These are phyloP conservation scores for Gigaspora rosea DNA, from an alignment of 192 early-diverging fungal genomes.

Conservation along the genomic window DNA sequence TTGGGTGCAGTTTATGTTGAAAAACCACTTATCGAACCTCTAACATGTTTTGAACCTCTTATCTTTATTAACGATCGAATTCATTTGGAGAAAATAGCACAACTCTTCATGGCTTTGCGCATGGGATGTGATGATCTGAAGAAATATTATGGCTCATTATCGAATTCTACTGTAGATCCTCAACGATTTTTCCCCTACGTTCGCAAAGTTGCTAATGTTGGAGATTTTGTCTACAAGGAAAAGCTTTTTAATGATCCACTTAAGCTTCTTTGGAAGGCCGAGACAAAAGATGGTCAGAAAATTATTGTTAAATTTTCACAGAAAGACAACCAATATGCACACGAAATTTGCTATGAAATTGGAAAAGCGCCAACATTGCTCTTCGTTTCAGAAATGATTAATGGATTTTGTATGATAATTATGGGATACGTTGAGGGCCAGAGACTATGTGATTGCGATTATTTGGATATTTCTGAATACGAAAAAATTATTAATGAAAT, in stretches of 20 bases:
- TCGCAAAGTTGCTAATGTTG: neutral
- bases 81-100: conserved; percentile 1
- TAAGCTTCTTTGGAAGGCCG: conserved; percentile 29
- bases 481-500: neutral
- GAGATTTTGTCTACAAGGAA: neutral
- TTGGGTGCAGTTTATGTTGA: conserved; percentile 12
- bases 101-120: conserved; percentile 4
- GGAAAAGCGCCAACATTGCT: too few species aligned
- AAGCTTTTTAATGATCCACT: conserved; percentile 13
- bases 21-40: conserved; percentile 18
- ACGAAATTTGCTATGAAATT: neutral
- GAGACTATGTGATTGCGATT: neutral
- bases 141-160: neutral
- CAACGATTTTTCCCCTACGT: neutral
- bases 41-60: conserved; percentile 11
- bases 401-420: conserved; percentile 11
- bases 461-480: neutral
- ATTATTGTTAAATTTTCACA: conserved; percentile 6
- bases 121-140: neutral
- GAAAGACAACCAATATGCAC: neutral
- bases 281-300: neutral
- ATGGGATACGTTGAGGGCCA: conserved; percentile 10
- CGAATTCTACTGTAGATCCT: neutral
- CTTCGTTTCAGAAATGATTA: neutral
- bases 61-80: neutral